Evolutionary conservation across 2,329 filamentous ascomycete species (phyloP).

Genomic region (Neofusicoccum umdonicola): DNA sequence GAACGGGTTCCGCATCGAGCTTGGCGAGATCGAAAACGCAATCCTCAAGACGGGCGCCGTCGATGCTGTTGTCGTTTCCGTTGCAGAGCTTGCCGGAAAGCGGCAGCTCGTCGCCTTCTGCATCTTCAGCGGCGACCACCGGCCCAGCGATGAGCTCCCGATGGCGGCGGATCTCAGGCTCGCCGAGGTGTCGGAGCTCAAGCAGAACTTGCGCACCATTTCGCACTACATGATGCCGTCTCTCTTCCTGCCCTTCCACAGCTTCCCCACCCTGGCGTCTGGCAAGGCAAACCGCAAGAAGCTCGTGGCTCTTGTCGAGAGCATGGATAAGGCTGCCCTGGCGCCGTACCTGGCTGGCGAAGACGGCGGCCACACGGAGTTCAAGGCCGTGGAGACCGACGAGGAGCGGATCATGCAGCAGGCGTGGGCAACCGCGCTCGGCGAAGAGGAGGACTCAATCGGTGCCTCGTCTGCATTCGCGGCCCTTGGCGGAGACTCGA

Average conservation of each 20-base stretch:
- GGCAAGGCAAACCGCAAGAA: conserved; percentile 4
- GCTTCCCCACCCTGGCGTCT: not conserved
- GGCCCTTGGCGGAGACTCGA: conserved; percentile 9
- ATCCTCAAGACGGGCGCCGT: not conserved
- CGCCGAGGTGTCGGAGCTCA: too few relatives aligned
- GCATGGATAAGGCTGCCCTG: not conserved
- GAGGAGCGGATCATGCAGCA: too few relatives aligned
- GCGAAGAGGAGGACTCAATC: too few relatives aligned
- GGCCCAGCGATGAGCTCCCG: not conserved
- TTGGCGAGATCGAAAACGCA: conserved; percentile 31
- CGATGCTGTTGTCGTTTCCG: not conserved
- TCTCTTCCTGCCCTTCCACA: not conserved
- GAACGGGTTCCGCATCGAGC: conserved; percentile 35
- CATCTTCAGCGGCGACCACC: not conserved
- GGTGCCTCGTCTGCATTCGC: not conserved
- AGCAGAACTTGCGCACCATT: not conserved
- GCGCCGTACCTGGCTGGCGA: too few relatives aligned
- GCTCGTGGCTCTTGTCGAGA: not conserved
- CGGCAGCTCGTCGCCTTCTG: conserved; percentile 4
- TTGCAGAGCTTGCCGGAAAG: not conserved
- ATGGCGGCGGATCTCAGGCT: too few relatives aligned
- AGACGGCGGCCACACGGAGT: too few relatives aligned
- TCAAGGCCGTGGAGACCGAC: too few relatives aligned
- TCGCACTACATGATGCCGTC: conserved; percentile 10
- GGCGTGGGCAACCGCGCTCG: too few relatives aligned